Conservation (phyloP, 106 monocot genomes). For the Allium cepa region DNA sequence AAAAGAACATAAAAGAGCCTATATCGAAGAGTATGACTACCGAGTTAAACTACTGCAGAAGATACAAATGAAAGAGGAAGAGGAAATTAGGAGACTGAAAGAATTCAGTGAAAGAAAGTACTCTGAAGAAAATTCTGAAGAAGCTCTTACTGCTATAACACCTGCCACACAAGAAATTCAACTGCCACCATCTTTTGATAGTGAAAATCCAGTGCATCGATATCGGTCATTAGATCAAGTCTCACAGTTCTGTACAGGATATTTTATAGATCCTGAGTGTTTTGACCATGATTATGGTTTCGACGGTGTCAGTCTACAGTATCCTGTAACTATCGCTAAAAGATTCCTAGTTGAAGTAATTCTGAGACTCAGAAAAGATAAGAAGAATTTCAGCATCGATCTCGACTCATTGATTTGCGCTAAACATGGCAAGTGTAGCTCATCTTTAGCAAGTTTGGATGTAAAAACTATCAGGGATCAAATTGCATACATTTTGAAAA, state of each 20-base stretch:
- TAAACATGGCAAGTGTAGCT: conserved; percentile 43
- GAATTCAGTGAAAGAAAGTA: conserved; percentile 58
- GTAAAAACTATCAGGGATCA: conserved; percentile 43
- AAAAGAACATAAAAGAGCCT: conserved; percentile 62
- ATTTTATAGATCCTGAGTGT: conserved; percentile 43
- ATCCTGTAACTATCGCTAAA: conserved; percentile 37
- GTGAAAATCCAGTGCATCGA: not conserved
- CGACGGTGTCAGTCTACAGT: conserved; percentile 71
- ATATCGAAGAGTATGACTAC: conserved; percentile 82
- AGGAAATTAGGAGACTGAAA: conserved; percentile 56
- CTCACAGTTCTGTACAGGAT: conserved; percentile 10
- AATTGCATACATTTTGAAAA: conserved; percentile 27
- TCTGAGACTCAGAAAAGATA: conserved; percentile 75
- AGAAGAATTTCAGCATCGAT: conserved; percentile 75
- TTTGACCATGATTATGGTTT: conserved; percentile 81
- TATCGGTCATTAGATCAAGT: not conserved
- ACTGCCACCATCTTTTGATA: not conserved
- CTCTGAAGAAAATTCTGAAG: not conserved
- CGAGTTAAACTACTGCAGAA: conserved; percentile 71
- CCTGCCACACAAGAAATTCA: not conserved
- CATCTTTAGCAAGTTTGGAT: conserved; percentile 39
- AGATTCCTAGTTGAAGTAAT: conserved; percentile 33
- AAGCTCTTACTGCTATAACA: not conserved
- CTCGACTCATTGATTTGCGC: conserved; percentile 49
- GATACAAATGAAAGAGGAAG: conserved; percentile 77